Percentiles rank a stretch among this genome's conserved stretches.
phyloP scores from a whole-genome alignment of 164 flowering plant species.

The Annona squamosa region DNA sequence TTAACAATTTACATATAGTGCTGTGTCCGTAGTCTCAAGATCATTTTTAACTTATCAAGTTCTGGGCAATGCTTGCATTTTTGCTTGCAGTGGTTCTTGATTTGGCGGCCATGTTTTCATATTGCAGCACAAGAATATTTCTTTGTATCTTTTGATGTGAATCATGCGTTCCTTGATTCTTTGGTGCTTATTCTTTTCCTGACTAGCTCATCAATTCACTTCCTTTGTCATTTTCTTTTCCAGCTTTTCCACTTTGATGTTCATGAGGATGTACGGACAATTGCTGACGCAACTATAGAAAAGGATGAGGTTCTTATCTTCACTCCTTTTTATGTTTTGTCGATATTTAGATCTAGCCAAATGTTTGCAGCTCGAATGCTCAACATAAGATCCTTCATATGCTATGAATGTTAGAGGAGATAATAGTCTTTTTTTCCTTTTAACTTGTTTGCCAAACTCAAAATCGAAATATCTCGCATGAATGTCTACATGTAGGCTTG shows the following conservation, averaged over 20 bases:
- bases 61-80: no score
- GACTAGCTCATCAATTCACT: neutral
- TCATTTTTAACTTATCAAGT: no score
- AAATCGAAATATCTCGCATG: neutral
- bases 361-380: neutral
- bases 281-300: conserved; percentile 94
- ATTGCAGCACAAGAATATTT: no score
- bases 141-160: no score
- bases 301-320: conserved; percentile 76
- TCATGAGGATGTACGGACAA: conserved; percentile 94
- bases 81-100: no score
- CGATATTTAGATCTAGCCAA: neutral
- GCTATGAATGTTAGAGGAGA: neutral
- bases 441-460: neutral
- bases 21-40: no score
- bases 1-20: no score
- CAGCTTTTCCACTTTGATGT: conserved; percentile 99
- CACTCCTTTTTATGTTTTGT: neutral
- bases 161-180: no score
- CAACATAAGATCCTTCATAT: neutral
- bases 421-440: neutral
- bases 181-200: no score
- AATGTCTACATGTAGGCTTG: neutral
- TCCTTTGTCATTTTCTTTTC: neutral
- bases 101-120: no score